Evolutionary conservation across 345 rosid species (phyloP), one percentile per base, ranked within the genome.

Genomic region (Orychophragmus violaceus): DNA sequence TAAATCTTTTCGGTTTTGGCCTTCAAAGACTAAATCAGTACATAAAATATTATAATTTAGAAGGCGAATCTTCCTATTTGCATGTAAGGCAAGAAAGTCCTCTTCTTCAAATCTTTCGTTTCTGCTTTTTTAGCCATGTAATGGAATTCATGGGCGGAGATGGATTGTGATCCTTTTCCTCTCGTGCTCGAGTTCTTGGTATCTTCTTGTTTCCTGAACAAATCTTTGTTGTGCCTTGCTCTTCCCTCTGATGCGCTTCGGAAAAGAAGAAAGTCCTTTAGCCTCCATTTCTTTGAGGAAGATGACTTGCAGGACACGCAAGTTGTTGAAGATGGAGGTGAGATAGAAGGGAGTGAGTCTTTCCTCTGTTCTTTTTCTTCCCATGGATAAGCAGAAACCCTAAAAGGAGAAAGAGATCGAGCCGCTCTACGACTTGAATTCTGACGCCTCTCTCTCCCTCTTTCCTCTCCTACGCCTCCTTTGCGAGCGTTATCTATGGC

Each of bases 221-320:
- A 56, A 35, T 57, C 63, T 1, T 84, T 45, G 49, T 78, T 87
- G 32, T 84, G 90, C 0, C 82, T 75, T 5, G 84, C 89, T 44
- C 91, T 75, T 32, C 98, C 97, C 55, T 86, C 98, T 2, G 98
- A 93, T 28, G 90, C 90, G 51, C 98, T 93, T 68, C 97, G 83
- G 49, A 93, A 93, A 75, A 93, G 46, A 44, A 93, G 63, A 39
- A 93, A 78, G 67, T 93, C 96, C 54, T 58, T 84, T 63, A 93
- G 19, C 18, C 89, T 85, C 98, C 98, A 93, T 71, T 79, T 93
- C 68, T 64, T 88, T 1, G 95, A 81, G 35, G 90, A 80, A 67
- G 82, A 74, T 33, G 68, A 74, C 57, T 60, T 66, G 50, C 72
- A 66, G 2, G 77, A 52, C 63, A 51, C 62, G 72, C 56, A 66